Percentiles rank a stretch among this genome's conserved stretches.
Conservation (phyloP, 331 rosid genomes). For the Phaseolus coccineus region DNA sequence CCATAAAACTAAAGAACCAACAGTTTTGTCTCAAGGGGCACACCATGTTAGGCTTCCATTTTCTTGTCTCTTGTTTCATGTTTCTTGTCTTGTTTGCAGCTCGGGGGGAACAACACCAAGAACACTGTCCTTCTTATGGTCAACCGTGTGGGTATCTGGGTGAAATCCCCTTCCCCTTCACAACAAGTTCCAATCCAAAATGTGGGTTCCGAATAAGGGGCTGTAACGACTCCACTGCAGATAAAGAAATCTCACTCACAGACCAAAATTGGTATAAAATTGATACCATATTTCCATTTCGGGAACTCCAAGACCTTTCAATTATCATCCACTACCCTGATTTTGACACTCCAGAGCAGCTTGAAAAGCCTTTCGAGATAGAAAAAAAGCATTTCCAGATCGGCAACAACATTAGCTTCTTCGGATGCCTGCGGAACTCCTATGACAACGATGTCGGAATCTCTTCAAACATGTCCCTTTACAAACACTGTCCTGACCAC, state of each 20-base stretch:
- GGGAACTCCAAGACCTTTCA: not conserved
- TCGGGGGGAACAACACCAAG: not conserved
- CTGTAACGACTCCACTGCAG: not conserved
- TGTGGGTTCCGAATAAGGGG: slow-evolving; percentile 6
- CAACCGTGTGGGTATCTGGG: not conserved
- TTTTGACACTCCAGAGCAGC: no score
- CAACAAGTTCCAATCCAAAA: not conserved
- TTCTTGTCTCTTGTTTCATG: slow-evolving; percentile 22
- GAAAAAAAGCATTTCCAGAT: not conserved
- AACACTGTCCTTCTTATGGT: not conserved
- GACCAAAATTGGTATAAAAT: not conserved
- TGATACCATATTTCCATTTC: not conserved
- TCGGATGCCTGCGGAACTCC: slow-evolving; percentile 7
- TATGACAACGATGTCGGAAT: accelerated
- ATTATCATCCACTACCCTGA: not conserved
- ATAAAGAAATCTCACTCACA: not conserved
- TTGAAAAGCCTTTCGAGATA: not conserved
- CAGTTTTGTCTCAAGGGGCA: not conserved
- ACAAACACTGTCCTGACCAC: accelerated
- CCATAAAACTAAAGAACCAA: not conserved
- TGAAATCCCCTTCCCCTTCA: not conserved
- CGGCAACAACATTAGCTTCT: not conserved
- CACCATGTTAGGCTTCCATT: slow-evolving; percentile 15
- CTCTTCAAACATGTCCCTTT: accelerated
- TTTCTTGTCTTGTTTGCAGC: not conserved